These are phyloP conservation scores for Clathrus columnatus DNA, from an alignment of 768 basidiomycete genomes.

Conservation along the genomic window DNA sequence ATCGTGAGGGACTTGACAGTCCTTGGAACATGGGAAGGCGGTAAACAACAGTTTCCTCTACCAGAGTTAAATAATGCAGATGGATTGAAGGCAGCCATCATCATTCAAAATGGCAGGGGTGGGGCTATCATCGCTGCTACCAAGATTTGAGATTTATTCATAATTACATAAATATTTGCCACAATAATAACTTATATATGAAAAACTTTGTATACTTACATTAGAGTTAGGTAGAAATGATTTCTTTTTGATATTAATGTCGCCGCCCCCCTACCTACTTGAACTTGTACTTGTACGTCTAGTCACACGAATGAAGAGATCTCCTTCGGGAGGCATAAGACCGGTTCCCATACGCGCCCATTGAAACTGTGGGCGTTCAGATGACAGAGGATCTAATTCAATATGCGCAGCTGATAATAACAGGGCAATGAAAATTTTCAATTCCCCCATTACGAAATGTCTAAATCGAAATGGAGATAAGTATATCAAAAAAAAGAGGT, in stretches of 20 bases:
- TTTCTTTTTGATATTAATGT: no score
- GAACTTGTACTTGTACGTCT: no score
- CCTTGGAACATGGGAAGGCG: not conserved
- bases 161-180: no score
- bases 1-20: not conserved
- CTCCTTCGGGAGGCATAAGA: conserved; percentile 9
- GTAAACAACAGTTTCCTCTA: not conserved
- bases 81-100: not conserved
- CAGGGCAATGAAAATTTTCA: conserved; percentile 15
- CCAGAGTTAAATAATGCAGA: not conserved
- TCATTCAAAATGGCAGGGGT: not conserved
- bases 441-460: conserved; percentile 18
- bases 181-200: no score
- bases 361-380: conserved; percentile 6
- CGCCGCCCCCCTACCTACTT: no score
- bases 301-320: not conserved
- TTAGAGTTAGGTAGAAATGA: no score
- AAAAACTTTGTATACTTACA: no score
- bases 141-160: not conserved
- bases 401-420: conserved; percentile 13
- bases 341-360: conserved; percentile 13
- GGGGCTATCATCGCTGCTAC: not conserved
- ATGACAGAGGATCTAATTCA: conserved; percentile 13
- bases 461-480: not conserved
- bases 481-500: not conserved